phyloP scores from a whole-genome alignment of 352 stramenopile species.

The Thraustotheca clavata region DNA sequence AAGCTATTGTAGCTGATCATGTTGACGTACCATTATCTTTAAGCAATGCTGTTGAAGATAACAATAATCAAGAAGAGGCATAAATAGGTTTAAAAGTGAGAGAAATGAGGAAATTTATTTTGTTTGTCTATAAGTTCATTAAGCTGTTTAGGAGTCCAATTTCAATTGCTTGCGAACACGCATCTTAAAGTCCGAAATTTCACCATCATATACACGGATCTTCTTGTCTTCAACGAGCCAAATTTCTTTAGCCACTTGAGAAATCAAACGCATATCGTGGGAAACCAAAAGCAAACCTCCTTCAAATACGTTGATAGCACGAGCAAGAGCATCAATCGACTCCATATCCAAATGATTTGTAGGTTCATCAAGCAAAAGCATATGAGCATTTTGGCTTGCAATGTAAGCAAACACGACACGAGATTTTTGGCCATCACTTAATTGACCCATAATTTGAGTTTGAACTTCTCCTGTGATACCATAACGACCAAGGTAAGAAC shows the following conservation, averaged over 20 bases:
- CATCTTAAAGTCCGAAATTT: conserved; percentile 99
- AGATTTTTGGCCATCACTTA: conserved; percentile 95
- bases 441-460: conserved; percentile 93
- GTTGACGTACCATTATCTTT: neutral
- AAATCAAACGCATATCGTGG: conserved; percentile 99
- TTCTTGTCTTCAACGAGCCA: conserved; percentile 97
- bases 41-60: neutral
- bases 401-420: conserved; percentile 98
- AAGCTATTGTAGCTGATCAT: neutral
- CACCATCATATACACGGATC: conserved; percentile 93
- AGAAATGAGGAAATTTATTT: neutral
- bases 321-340: conserved; percentile 95
- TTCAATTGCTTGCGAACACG: conserved; percentile 80
- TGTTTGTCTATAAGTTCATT: neutral
- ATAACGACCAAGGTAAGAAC: conserved; percentile 95
- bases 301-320: conserved; percentile 96
- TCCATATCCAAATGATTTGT: conserved; percentile 92
- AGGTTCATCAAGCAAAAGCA: conserved; percentile 87
- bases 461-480: conserved; percentile 94
- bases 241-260: conserved; percentile 98
- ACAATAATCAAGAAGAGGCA: conserved; percentile 18
- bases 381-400: conserved; percentile 95
- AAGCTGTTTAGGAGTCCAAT: conserved; percentile 26
- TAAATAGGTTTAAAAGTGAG: neutral
- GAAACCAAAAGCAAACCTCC: conserved; percentile 97